These are phyloP conservation scores for Diutina ranongensis DNA, from an alignment of 1,139 yeast genomes.

Conservation along the genomic window DNA sequence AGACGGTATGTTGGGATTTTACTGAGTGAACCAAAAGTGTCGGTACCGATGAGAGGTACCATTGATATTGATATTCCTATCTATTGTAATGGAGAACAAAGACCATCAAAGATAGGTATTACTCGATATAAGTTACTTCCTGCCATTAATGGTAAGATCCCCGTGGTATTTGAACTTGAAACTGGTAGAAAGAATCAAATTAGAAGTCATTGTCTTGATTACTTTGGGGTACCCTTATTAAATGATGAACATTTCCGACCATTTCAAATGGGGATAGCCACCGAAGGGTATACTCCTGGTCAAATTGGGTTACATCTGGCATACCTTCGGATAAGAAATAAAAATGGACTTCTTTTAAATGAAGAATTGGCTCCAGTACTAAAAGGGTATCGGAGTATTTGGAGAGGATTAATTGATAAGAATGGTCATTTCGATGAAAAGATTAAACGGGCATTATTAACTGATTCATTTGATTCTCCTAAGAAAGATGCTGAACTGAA, in stretches of 20 bases:
- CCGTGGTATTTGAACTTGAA: background rate
- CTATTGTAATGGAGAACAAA: background rate
- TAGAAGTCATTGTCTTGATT: background rate
- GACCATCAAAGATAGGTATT: background rate
- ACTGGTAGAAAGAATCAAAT: slow-evolving; percentile 3
- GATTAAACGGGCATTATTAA: background rate
- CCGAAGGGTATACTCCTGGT: background rate
- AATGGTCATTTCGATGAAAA: background rate
- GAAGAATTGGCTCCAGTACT: background rate
- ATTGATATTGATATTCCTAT: background rate
- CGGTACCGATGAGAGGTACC: too few relatives aligned
- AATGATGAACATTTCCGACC: background rate
- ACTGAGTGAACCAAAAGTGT: background rate
- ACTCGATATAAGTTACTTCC: background rate
- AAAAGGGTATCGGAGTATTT: background rate
- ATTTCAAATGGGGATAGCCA: background rate
- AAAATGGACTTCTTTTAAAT: background rate
- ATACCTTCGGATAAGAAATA: background rate
- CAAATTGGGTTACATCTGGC: slow-evolving; percentile 1
- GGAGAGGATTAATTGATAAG: background rate
- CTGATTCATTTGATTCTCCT: too few relatives aligned
- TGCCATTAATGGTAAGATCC: background rate
- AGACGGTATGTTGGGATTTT: background rate
- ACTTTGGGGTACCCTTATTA: background rate
- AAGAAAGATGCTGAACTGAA: too few relatives aligned